phyloP scores from a whole-genome alignment of 805 yeast species.

The Suhomyces sp. region DNA sequence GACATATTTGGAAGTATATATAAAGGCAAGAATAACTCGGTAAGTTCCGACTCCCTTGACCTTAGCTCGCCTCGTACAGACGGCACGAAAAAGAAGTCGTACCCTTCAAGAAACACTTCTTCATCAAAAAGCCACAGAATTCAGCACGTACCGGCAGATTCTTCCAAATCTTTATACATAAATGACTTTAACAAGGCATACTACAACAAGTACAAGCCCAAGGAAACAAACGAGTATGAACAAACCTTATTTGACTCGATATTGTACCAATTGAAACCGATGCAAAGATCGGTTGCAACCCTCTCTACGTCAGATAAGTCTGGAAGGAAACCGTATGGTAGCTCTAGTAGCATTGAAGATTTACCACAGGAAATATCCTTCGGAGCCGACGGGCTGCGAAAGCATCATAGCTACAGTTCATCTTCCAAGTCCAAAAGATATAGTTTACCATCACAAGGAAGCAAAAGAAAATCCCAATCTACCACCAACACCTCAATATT shows the following conservation, averaged over 20 bases:
- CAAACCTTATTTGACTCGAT: constrained; percentile 13
- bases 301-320: constrained; percentile 21
- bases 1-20: constrained; percentile 24
- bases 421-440: constrained; percentile 7
- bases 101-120: background rate
- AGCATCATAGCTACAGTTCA: background rate
- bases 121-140: background rate
- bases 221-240: constrained; percentile 8
- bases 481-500: constrained; percentile 26
- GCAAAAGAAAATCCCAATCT: constrained; percentile 19
- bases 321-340: background rate
- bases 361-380: background rate
- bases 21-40: background rate
- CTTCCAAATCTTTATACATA: constrained; percentile 10
- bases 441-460: constrained; percentile 7
- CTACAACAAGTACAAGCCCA: constrained; percentile 11
- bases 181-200: constrained; percentile 23
- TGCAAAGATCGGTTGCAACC: constrained; percentile 31
- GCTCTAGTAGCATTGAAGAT: background rate
- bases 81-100: background rate
- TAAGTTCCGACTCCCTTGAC: background rate
- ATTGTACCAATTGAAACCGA: constrained; percentile 28
- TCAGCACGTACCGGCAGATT: background rate
- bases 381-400: background rate
- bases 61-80: background rate